Evolutionary conservation across 306 rosid species (phyloP).

Genomic region (Corylus avellana): DNA sequence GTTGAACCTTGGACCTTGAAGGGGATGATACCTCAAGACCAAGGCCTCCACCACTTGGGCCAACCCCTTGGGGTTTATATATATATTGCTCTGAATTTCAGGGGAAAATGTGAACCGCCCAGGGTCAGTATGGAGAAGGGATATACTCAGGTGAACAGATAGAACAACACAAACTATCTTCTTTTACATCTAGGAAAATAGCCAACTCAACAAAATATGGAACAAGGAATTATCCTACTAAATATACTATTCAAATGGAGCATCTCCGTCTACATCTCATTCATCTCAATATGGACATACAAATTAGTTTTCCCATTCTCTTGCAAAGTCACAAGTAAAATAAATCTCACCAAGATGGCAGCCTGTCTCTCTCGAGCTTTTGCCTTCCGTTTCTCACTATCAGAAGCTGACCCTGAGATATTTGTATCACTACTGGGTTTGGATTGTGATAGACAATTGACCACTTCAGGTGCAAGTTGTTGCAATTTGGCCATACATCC

Average conservation of each 20-base stretch:
- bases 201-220: not conserved
- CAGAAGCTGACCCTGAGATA: conserved; percentile 51
- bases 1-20: too few relatives aligned
- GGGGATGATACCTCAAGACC: too few relatives aligned
- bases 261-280: not conserved
- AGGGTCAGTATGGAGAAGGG: conserved; percentile 7
- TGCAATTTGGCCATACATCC: conserved; percentile 68
- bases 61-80: too few relatives aligned
- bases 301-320: not conserved
- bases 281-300: not conserved
- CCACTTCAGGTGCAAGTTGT: conserved; percentile 76
- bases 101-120: conserved; percentile 18
- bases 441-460: conserved; percentile 48
- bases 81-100: not conserved
- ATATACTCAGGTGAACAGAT: conserved; percentile 1
- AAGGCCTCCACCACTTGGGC: too few relatives aligned
- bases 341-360: conserved; percentile 67
- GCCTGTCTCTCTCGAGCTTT: conserved; percentile 98
- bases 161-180: conserved; percentile 19
- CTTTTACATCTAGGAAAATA: conserved; percentile 19
- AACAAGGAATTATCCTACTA: not conserved
- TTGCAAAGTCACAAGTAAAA: not conserved
- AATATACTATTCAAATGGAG: not conserved
- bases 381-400: conserved; percentile 86
- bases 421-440: conserved; percentile 43